Evolutionary conservation across 257 asterid species (phyloP).

Genomic region (Gentiana straminea): DNA sequence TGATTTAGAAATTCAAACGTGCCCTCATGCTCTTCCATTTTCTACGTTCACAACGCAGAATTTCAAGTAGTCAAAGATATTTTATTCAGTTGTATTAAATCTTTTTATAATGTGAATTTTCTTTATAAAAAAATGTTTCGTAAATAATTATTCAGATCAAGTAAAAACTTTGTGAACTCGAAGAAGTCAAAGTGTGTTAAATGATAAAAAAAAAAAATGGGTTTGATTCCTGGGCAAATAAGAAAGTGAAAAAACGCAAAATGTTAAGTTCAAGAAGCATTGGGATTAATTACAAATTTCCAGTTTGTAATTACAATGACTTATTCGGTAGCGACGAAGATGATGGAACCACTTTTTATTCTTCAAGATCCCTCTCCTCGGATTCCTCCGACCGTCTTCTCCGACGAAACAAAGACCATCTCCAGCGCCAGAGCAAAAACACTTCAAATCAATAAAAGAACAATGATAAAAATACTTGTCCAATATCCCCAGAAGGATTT

Average conservation of each 20-base stretch:
- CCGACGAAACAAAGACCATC: neutral
- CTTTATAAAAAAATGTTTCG: no score
- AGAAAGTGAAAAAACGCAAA: constrained; percentile 2
- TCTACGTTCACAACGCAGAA: constrained; percentile 18
- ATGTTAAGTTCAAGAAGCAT: constrained; percentile 8
- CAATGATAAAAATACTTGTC: neutral
- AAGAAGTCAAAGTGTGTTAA: no score
- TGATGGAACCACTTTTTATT: constrained; percentile 19
- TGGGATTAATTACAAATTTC: constrained; percentile 8
- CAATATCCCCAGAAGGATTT: constrained; percentile 8
- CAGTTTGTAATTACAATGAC: constrained; percentile 14
- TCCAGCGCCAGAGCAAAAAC: neutral
- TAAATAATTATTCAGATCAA: no score
- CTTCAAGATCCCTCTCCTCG: constrained; percentile 25
- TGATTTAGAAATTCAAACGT: constrained; percentile 24
- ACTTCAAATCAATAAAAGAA: neutral
- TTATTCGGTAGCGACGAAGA: constrained; percentile 17
- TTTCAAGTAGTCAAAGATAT: neutral
- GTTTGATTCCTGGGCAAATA: neutral
- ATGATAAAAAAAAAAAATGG: no score
- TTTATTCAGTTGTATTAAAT: neutral
- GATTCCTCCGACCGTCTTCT: constrained; percentile 10
- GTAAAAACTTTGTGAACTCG: no score
- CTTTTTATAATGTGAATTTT: neutral
- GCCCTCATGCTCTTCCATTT: constrained; percentile 46